Evolutionary conservation across 2,329 filamentous ascomycete species (phyloP), one percentile per base, ranked within the genome.

Genomic region (Talaromyces sp.): DNA sequence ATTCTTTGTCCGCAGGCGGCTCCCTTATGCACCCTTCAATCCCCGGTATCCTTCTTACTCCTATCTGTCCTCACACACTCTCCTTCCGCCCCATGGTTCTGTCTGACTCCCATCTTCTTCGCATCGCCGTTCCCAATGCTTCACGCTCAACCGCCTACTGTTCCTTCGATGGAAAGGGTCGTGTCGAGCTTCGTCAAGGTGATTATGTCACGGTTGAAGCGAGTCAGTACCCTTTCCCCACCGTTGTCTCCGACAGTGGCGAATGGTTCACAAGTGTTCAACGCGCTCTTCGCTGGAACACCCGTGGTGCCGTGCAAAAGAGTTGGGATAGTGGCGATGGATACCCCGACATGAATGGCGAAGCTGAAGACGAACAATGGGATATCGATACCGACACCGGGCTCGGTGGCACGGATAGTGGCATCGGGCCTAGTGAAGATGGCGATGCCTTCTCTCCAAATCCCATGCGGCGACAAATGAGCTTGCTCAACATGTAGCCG

Each of bases 211-310:
- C 93, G 55, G 94, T 99, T 65, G 91, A 93, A 36, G 94, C 94
- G 3, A 95, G 90, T 27, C 91, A 96, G 70, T 99, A 97, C 67
- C 94, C 94, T 0, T 97, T 99, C 77, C 94, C 94, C 2, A 97
- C 94, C 1, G 93, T 99, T 39, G 90, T 95, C 52, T 89, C 91
- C 59, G 90, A 88, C 58, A 87, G 87, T 56, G 89, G 88, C 1
- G 94, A 99, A 72, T 99, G 94, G 94, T 97, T 99, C 69, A 90
- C 97, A 72, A 95, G 90, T 66, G 91, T 99, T 44, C 91, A 90
- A 48, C 85, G 93, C 55, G 96, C 93, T 3, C 80, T 99, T 54
- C 84, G 92, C 57, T 99, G 94, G 94, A 99, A 99, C 75, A 93
- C 89, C 22, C 84, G 94, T 41, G 92, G 91, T 4, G 92, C 93